These are phyloP conservation scores for Epichloe sp. DNA, from an alignment of 2,329 filamentous ascomycete genomes.

Conservation along the genomic window DNA sequence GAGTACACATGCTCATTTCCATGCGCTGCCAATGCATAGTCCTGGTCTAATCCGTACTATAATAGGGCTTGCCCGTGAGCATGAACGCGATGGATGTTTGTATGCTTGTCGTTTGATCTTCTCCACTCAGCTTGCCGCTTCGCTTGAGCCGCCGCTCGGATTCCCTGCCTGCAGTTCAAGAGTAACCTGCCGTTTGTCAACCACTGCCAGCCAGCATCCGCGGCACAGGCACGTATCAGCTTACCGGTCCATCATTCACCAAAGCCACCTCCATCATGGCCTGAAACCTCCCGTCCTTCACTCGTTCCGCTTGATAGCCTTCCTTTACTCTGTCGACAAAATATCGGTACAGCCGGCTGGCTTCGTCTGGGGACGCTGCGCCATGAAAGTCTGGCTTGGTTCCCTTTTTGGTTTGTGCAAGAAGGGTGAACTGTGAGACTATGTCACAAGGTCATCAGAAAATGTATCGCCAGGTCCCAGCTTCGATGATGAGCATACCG, in stretches of 20 bases:
- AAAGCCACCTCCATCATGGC: constrained; percentile 97
- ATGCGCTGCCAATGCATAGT: background rate
- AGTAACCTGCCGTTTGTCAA: constrained; percentile 10
- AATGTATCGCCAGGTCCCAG: background rate
- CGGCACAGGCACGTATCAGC: constrained; percentile 5
- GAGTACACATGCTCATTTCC: background rate
- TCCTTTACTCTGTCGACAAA: constrained; percentile 68
- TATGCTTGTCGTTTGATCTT: background rate
- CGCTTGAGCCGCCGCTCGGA: constrained; percentile 1
- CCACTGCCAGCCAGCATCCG: background rate
- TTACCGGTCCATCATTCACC: constrained; percentile 69
- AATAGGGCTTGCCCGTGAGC: no score
- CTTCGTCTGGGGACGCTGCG: constrained; percentile 65
- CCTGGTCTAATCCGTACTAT: background rate
- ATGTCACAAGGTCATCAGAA: constrained; percentile 1
- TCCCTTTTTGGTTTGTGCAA: constrained; percentile 89
- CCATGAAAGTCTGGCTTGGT: constrained; percentile 92
- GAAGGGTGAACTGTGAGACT: constrained; percentile 95
- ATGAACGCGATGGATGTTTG: no score
- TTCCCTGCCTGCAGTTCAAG: constrained; percentile 10
- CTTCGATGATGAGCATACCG: constrained; percentile 37
- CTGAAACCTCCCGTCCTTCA: constrained; percentile 94
- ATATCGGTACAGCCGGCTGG: constrained; percentile 67
- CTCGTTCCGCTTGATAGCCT: constrained; percentile 57
- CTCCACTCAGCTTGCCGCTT: background rate